Evolutionary conservation across 2,329 filamentous ascomycete genomes (phyloP), one percentile per base, ranked within the genome.

Genomic region (Pseudogymnoascus sp.): DNA sequence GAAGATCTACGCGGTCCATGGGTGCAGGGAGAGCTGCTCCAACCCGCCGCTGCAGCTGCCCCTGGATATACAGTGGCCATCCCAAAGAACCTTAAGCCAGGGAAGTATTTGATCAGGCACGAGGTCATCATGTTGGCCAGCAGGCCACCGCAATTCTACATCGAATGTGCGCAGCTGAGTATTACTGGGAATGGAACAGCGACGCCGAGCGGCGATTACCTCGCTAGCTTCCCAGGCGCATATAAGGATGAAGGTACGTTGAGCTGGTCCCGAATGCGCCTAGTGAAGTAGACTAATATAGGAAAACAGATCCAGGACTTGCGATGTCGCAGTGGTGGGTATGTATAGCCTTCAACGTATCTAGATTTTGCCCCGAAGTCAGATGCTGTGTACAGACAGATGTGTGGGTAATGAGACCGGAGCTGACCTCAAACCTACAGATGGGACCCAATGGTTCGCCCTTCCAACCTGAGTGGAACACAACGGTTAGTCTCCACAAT

Each of bases 101-200:
- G 65, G 21, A 61, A 46, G 4, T 65, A 66, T 59, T 23, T 66
- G 61, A 65, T 66, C 2, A 61, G 63, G 25, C 65, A 66, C 40
- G 63, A 65, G 46, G 40, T 65, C 2, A 60, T 66, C 18, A 65
- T 49, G 61, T 40, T 63, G 23, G 46, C 46, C 56, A 65, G 56
- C 59, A 49, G 34, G 34, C 56, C 38, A 59, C 36, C 64, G 16
- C 64, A 65, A 21, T 62, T 64, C 7, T 65, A 63, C 36, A 23
- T 63, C 9, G 38, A 63, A 31, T 65, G 62, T 21, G 63, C 63
- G n/a, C 56, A 65, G 16, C 46, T 65, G 23, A 61, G 42, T 31
- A 56, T 63, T 6, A 46, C 31, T 5, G 63, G 62, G 7, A n/a
- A 12, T 16, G 63, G 63, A 14, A 46, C 31, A n/a, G 25, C 12